A percentile compares a stretch with the other conserved stretches of the same genome.
Evolutionary conservation across 306 rosid genomes (phyloP).

Genomic region (Vachellia pachyceras): DNA sequence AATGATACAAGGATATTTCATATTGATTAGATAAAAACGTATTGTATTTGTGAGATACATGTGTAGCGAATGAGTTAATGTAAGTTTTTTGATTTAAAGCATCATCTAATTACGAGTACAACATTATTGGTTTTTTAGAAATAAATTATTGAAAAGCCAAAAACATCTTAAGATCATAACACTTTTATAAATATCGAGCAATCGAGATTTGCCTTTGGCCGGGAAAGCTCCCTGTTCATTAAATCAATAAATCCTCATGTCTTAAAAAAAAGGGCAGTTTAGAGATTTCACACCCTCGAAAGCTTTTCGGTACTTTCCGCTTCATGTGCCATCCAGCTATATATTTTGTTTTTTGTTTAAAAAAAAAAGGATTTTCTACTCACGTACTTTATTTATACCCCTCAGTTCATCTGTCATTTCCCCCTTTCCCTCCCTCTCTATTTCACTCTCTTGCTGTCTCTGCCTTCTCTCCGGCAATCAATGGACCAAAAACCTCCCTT

Average conservation of each 20-base stretch:
- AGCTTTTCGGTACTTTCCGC: conserved; percentile 45
- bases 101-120: no score
- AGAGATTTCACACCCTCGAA: conserved; percentile 28
- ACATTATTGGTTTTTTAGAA: no score
- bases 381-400: conserved; percentile 50
- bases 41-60: no score
- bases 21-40: no score
- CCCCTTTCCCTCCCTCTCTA: conserved; percentile 42
- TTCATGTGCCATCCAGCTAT: conserved; percentile 65
- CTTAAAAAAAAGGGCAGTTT: conserved; percentile 32
- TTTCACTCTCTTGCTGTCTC: background rate
- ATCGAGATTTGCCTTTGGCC: background rate
- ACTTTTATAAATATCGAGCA: background rate
- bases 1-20: background rate
- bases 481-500: conserved; percentile 40
- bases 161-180: no score
- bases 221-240: background rate
- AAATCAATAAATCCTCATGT: background rate
- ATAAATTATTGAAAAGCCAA: no score
- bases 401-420: conserved; percentile 24
- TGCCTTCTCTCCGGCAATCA: conserved; percentile 29
- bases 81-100: no score
- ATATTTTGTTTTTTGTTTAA: background rate
- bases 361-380: background rate
- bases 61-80: no score